Evolutionary conservation across 495 filamentous ascomycete genomes (phyloP).

Genomic region (Aspergillus haitiensis): DNA sequence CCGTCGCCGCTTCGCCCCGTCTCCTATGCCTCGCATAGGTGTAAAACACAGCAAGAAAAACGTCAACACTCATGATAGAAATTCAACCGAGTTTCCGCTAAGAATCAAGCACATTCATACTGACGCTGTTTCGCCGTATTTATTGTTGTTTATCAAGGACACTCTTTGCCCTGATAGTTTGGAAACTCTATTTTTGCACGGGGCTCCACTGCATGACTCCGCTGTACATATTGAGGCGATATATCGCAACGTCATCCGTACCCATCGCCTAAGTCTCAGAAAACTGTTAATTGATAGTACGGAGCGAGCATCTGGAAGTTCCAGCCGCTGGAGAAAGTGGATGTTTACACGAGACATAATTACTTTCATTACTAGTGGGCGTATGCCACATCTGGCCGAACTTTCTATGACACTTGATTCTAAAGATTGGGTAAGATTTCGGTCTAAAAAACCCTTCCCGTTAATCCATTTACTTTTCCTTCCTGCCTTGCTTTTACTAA

Average conservation of each 20-base stretch:
- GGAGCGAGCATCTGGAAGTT: slow-evolving; percentile 44
- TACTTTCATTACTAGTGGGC: slow-evolving; percentile 76
- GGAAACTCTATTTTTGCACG: slow-evolving; percentile 82
- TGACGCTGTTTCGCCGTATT: slow-evolving; percentile 69
- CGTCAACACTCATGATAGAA: slow-evolving; percentile 20
- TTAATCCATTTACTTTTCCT: not conserved
- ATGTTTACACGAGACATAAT: slow-evolving; percentile 73
- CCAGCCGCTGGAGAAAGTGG: slow-evolving; percentile 67
- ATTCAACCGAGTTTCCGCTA: slow-evolving; percentile 60
- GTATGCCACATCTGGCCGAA: slow-evolving; percentile 75
- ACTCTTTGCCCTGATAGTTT: slow-evolving; percentile 82
- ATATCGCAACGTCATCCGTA: slow-evolving; percentile 69
- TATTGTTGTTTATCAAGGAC: slow-evolving; percentile 84
- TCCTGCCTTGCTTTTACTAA: slow-evolving; percentile 15
- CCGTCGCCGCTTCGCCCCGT: slow-evolving; percentile 69
- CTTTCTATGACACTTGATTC: slow-evolving; percentile 76
- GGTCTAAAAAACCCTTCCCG: not conserved
- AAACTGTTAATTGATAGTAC: slow-evolving; percentile 79
- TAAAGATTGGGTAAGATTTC: slow-evolving; percentile 75
- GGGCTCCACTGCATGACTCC: slow-evolving; percentile 57
- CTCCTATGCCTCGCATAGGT: slow-evolving; percentile 21
- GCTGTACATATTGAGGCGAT: slow-evolving; percentile 70
- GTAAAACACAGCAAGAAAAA: slow-evolving; percentile 26
- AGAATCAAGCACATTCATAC: slow-evolving; percentile 81
- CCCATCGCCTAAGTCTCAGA: slow-evolving; percentile 70